A percentile compares a stretch with the other conserved stretches of the same genome.
phyloP scores from a whole-genome alignment of 192 early-diverging fungal species.

The Backusella morwellensis region DNA sequence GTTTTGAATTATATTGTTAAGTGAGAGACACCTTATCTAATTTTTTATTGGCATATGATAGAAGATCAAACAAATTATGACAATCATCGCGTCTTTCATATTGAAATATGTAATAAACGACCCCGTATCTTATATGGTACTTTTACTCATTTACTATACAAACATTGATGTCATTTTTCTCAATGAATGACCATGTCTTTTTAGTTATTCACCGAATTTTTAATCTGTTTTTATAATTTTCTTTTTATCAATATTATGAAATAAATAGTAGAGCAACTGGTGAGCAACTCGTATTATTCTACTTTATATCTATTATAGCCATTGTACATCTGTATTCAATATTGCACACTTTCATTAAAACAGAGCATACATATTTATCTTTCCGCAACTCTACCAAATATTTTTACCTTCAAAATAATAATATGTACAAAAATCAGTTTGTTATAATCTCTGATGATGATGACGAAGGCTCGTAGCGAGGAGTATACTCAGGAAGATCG shows the following conservation, averaged over 20 bases:
- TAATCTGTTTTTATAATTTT: no score
- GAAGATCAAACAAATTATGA: no score
- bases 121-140: no score
- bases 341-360: neutral
- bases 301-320: neutral
- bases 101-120: no score
- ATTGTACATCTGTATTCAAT: neutral
- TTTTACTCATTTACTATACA: no score
- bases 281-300: neutral
- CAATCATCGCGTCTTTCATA: no score
- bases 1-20: no score
- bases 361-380: neutral
- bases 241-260: no score
- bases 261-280: neutral
- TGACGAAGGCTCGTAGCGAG: slow-evolving; percentile 17
- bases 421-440: neutral
- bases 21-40: no score
- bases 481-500: slow-evolving; percentile 38
- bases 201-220: neutral
- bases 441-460: slow-evolving; percentile 7
- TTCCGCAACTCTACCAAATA: neutral
- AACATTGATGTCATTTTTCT: no score
- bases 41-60: no score
- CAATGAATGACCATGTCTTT: neutral
- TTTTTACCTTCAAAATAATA: neutral